Conservation (phyloP, 176 grass and related monocot species). For the Musa acuminata region DNA sequence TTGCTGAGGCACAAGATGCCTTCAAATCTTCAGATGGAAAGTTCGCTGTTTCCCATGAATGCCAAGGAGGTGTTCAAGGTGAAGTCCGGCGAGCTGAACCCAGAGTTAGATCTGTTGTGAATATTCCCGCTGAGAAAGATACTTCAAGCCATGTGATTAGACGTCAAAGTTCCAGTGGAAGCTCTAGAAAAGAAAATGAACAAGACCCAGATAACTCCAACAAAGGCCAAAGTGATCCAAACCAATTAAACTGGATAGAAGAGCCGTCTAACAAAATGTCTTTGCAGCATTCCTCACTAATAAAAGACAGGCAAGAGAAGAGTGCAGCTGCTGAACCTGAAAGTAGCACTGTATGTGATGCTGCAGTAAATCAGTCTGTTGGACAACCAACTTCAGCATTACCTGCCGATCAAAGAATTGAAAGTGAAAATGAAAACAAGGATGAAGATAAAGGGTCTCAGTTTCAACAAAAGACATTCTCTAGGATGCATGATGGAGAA, state of each 20-base stretch:
- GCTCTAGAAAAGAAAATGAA: constrained; percentile 16
- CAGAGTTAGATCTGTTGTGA: constrained; percentile 66
- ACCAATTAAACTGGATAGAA: background rate
- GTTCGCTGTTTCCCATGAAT: constrained; percentile 7
- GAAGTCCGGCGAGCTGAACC: constrained; percentile 16
- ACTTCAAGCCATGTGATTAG: constrained; percentile 23
- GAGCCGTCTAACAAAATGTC: background rate
- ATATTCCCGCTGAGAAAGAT: constrained; percentile 37
- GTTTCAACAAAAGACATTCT: constrained; percentile 86
- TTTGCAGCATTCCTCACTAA: background rate
- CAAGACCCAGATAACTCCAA: constrained; percentile 15
- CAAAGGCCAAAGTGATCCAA: background rate
- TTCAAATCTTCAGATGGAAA: background rate
- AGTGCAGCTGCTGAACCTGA: background rate
- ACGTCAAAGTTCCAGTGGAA: constrained; percentile 7
- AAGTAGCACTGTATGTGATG: background rate
- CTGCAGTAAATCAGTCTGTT: background rate
- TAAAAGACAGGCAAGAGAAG: constrained; percentile 4
- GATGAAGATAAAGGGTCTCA: constrained; percentile 29
- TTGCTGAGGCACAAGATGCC: background rate
- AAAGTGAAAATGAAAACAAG: background rate
- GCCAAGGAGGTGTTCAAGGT: constrained; percentile 26
- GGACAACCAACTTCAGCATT: background rate
- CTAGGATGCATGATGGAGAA: constrained; percentile 91
- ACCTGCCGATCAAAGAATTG: background rate